Base-by-base conservation (phyloP, 2,329 filamentous ascomycete genomes). In the Trichoderma atroviride region DNA sequence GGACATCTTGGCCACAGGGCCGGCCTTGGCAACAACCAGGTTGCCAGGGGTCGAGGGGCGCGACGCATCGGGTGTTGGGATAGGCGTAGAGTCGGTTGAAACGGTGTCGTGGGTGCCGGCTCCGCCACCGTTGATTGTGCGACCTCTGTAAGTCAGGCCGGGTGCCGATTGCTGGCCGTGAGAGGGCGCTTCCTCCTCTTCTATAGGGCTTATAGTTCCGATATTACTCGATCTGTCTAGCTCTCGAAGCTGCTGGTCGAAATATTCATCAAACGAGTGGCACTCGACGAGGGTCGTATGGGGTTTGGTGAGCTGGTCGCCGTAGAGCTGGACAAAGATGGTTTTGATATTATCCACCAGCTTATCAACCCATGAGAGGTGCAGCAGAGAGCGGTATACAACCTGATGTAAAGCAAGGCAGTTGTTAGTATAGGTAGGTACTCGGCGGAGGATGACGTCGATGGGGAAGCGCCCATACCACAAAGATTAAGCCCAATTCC, bases 361-460 rank as follows among this genome's bases (percentile, higher is more conserved):
- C 79, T 96, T 94, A 80, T 99, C 96, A 73, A 98, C 93, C 96
- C 96, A 99, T 14, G 92, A 94, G 10, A 99, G 88, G 80, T 97
- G 94, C 35, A 99, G 87, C 37, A 99, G 88, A 50, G 94, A 97
- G 78, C 97, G 92, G 80, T 99, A 99, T 73, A 99, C 96, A 73
- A 95, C 96, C 94, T 97, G 76, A 57, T 22, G 31, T 62, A 27
- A 24, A 19, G 40, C 33, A 43, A 43, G 40, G 40, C 35, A 53
- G 29, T 9, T 69, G 71, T 76, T 71, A 76, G 73, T 68, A 70
- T 53, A 5, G 33, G 13, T 53, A 5, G 33, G 13, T 14, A 71
- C 70, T 66, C 63, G 33, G 11, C 27, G 35, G 71, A 33, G 13
- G 13, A 22, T 24, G n/a, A 24, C 13, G 11, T 52, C 16, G 31